Conservation (phyloP, 192 early-diverging fungal species). For the Geranomyces variabilis region DNA sequence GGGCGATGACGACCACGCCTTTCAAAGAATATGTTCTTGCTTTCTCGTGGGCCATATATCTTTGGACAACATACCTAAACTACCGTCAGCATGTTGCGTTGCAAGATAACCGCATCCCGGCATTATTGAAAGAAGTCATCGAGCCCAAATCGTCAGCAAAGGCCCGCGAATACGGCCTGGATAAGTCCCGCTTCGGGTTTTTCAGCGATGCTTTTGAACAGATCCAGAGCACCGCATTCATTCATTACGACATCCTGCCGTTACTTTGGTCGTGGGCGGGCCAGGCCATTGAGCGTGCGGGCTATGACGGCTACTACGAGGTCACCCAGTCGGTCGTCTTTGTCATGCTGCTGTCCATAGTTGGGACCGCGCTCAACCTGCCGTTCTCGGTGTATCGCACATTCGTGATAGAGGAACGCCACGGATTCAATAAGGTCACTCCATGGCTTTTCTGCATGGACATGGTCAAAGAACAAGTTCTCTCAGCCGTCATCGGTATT, state of each 20-base stretch:
- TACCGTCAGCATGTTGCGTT: constrained; percentile 78
- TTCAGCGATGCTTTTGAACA: constrained; percentile 64
- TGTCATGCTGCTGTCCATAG: constrained; percentile 57
- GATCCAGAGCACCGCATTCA: constrained; percentile 66
- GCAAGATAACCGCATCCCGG: constrained; percentile 67
- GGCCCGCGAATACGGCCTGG: constrained; percentile 82
- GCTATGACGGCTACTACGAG: constrained; percentile 70
- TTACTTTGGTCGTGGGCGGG: constrained; percentile 72
- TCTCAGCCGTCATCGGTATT: constrained; percentile 73
- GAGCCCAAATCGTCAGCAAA: constrained; percentile 78
- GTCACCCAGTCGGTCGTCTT: constrained; percentile 85
- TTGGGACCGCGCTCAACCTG: constrained; percentile 67
- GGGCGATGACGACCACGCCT: too few relatives aligned
- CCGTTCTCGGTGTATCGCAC: constrained; percentile 87
- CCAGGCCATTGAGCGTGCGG: constrained; percentile 47
- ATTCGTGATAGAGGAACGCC: constrained; percentile 92
- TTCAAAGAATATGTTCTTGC: constrained; percentile 82
- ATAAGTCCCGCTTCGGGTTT: constrained; percentile 78
- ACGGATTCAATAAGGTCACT: constrained; percentile 97
- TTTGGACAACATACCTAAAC: constrained; percentile 82
- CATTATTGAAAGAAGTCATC: constrained; percentile 68
- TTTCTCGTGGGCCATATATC: constrained; percentile 72
- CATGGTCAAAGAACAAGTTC: constrained; percentile 68
- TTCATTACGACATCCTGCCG: constrained; percentile 74
- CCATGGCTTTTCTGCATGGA: constrained; percentile 80